Evolutionary conservation across 192 early-diverging fungal genomes (phyloP), one percentile per base, ranked within the genome.

Genomic region (Coemansia umbellata): DNA sequence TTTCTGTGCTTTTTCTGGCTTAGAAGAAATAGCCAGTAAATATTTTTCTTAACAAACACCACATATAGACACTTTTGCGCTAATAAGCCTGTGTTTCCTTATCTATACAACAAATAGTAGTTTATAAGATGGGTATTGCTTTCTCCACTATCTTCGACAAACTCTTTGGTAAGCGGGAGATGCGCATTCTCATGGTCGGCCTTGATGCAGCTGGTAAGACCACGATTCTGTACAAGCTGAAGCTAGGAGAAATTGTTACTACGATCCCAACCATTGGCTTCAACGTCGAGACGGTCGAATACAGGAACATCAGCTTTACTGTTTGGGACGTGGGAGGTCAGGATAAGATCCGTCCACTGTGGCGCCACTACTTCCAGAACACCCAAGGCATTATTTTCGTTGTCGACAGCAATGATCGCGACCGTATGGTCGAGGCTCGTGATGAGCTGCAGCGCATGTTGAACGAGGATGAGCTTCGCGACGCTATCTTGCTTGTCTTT

Each of bases 321-420:
- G 91, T 97, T 61, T 97, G 94, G 94, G 95, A 98, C 78, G 93
- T 98, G 55, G 95, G 95, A 63, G 95, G 95, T 78, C 92, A 95
- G 81, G 93, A 95, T 81, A 93, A 94, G 82, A 98, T 98, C 58
- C 84, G 95, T 69, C 93, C 93, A 26, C 81, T 97, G 71, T 98
- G 95, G 95, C 83, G 94, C 71, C 94, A 96, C 78, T 98, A 98
- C 78, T 98, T 91, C 89, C 88, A 94, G 81, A 91, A 94, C 79
- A 93, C 92, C 41, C 91, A 95, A 73, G 93, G 87, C 51, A 90
- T 98, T 63, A 94, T 98, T 64, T 97, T 95, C 69, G 93, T 98
- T 33, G 88, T 98, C 52, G 95, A 98, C 79, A 90, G 90, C 51
- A 94, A 91, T 78, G 94, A 98, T 82, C 87, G 89, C 58, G 93